These are phyloP conservation scores for Chrysochromulina parva DNA, from an alignment of 78 protist species.

Conservation along the genomic window DNA sequence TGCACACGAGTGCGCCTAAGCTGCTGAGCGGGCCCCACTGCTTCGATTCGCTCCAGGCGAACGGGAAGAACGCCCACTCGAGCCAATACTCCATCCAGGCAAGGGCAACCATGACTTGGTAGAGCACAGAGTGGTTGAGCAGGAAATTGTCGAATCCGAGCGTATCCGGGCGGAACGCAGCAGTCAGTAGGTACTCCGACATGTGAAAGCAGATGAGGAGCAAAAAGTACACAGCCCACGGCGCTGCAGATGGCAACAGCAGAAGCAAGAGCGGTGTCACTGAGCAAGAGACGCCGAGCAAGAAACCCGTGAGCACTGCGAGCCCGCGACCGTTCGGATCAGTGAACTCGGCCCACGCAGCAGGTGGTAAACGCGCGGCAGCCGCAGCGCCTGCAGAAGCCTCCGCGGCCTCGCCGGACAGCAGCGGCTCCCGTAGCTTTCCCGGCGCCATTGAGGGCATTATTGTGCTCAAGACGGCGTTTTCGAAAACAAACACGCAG, in stretches of 20 bases:
- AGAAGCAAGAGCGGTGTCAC: not conserved
- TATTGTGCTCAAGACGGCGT: no score
- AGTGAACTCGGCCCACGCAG: not conserved
- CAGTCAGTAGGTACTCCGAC: slow-evolving; percentile 12
- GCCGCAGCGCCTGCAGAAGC: no score
- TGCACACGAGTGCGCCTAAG: not conserved
- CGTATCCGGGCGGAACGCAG: slow-evolving; percentile 1
- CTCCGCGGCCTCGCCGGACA: no score
- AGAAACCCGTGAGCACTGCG: not conserved
- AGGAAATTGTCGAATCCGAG: not conserved
- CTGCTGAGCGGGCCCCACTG: not conserved
- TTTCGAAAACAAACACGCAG: no score
- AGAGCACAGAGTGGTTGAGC: not conserved
- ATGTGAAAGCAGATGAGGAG: not conserved
- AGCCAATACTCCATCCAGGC: slow-evolving; percentile 56
- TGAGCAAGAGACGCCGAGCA: not conserved
- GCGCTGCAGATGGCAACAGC: not conserved
- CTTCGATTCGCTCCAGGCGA: slow-evolving; percentile 20
- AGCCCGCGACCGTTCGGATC: not conserved
- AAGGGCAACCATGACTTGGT: not conserved
- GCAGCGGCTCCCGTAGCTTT: no score
- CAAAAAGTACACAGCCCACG: not conserved
- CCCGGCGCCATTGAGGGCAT: no score
- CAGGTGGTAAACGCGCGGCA: no score
- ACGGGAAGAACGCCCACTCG: slow-evolving; percentile 62